Evolutionary conservation across 1,284 basidiomycete genomes (phyloP), one percentile per base, ranked within the genome.

Genomic region (Vanrija humicola): DNA sequence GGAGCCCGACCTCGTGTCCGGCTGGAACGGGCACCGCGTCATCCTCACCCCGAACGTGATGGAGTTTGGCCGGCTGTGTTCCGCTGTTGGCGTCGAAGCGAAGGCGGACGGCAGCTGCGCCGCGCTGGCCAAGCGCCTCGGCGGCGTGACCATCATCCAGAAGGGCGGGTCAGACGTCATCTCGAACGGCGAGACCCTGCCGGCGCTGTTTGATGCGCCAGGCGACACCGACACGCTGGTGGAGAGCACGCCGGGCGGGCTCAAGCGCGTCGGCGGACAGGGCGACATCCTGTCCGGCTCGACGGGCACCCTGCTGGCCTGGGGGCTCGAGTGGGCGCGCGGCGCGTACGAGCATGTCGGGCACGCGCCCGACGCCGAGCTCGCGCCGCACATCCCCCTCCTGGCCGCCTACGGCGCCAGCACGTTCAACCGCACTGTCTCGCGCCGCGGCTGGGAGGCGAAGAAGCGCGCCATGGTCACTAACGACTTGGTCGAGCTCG

Each of bases 211-310:
- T 1, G 38, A 64, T 3, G 53, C 55, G 28, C 45, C 52, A n/a
- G 55, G 54, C 0, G 62, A 69, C 56, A 48, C 50, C 0, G 62
- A 69, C 56, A 49, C 50, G 23, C 49, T 62, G 2, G 52, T 53
- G 18, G 47, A 43, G 38, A 5, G 6, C 25, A 43, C 43, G 21
- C 50, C 83, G 52, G 95, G 95, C 3, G 91, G 92, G 1, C 70
- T 92, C 62, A 96, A 96, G 78, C 81, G 95, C 50, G 94, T 92
- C 65, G 95, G 95, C 19, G 94, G 94, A 1, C 95, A 98, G 73
- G 95, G 95, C 0, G 95, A 98, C 75, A 86, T 98, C 46, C 76
- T 98, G 50, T 88, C 87, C 63, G 95, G 95, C 6, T 82, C 83
- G 39, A 86, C 92, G 7, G 94, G 92, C 0, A 85, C 91, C 0